Base-by-base conservation (phyloP, 2,329 filamentous ascomycete genomes). In the Orbilia blumenaviensis region DNA sequence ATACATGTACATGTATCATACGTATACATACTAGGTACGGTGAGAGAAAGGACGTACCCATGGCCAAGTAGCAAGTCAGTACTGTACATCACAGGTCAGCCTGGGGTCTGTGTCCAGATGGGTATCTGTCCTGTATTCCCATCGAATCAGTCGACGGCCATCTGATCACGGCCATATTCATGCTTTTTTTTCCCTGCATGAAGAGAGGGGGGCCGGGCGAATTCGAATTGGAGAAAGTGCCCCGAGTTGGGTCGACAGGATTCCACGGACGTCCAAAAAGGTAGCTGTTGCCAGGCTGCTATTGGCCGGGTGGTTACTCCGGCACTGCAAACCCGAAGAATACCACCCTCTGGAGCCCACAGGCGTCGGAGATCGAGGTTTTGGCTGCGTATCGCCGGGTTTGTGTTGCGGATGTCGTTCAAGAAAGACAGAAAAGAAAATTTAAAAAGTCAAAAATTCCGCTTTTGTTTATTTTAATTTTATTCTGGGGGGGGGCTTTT, bases 351-450 rank as follows among this genome's bases (percentile, higher is more conserved):
- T 23, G n/a, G 36, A 69, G 34, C 25, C 27, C 16, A 27, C 21
- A 12, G 32, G 48, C 1, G 21, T 12, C 29, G 14, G 64, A 60
- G 72, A 75, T 75, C 69, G 69, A 64, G 69, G 16, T 32, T 75
- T 75, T 75, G 12, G 69, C 41, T 67, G 62, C n/a, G 46, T 61
- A 76, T 76, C 72, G 72, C 52, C 56, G 42, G 41, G 1, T 50
- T 32, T 66, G 61, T 32, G 69, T 66, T 66, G 69, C 44, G 61
- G 52, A 44, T 52, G 67, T 48, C 67, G 67, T 71, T 63, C 29
- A 5, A 23, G 2, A 7, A 21, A 3, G n/a, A 7, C n/a, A 14
- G 12, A 32, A 25, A 42, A 18, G 25, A 52, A 50, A 56, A 48
- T 50, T 72, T 48, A 18, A 29, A 52, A 64, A 66, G 42, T 8